Evolutionary conservation across 345 rosid genomes (phyloP).

Genomic region (Anacardium occidentale): DNA sequence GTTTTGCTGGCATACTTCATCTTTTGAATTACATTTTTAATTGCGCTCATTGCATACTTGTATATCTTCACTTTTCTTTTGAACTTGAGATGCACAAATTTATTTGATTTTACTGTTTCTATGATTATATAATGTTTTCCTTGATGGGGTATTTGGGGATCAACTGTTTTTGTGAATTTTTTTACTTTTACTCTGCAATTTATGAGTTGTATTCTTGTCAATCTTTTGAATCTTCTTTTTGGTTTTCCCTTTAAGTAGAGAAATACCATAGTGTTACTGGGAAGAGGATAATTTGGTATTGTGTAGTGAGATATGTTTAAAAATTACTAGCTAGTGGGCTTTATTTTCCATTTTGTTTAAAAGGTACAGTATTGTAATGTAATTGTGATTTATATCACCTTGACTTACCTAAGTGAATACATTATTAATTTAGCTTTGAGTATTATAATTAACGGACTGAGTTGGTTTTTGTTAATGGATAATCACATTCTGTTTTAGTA

Average conservation of each 20-base stretch:
- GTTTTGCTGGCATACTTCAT: slow-evolving; percentile 36
- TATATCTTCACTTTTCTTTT: background rate
- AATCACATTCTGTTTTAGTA: slow-evolving; percentile 6
- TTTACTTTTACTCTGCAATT: background rate
- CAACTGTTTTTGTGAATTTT: background rate
- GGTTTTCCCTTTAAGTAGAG: background rate
- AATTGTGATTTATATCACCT: background rate
- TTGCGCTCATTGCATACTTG: background rate
- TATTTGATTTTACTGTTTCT: background rate
- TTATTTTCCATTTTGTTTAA: slow-evolving; percentile 4
- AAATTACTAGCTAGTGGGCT: background rate
- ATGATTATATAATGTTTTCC: background rate
- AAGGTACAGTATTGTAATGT: background rate
- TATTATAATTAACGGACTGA: background rate
- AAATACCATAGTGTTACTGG: background rate
- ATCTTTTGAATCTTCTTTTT: background rate
- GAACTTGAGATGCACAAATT: background rate
- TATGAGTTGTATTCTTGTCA: background rate
- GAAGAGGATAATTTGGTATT: slow-evolving; percentile 11
- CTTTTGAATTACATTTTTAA: background rate
- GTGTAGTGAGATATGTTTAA: background rate
- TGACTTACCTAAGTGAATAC: background rate
- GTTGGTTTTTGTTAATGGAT: background rate
- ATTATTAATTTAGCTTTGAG: background rate
- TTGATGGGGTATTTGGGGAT: background rate